A percentile compares a stretch with the other conserved stretches of the same genome.
Evolutionary conservation across 805 yeast species (phyloP).

Genomic region (Brettanomyces sp.): DNA sequence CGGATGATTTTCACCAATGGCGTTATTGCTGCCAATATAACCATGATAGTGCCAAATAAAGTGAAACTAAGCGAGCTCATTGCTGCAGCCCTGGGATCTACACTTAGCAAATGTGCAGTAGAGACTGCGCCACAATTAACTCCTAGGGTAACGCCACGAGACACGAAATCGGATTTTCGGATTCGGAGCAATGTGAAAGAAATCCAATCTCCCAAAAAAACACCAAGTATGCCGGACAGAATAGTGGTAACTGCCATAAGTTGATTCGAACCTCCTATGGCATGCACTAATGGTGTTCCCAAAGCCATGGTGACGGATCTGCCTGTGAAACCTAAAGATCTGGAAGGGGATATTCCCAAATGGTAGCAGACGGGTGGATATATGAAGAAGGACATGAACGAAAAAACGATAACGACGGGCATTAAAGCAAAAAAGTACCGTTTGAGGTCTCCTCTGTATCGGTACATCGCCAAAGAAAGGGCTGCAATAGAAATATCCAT

Average conservation of each 20-base stretch:
- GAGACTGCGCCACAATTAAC: conserved; percentile 78
- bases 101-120: conserved; percentile 60
- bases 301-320: conserved; percentile 72
- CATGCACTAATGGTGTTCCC: conserved; percentile 64
- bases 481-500: conserved; percentile 76
- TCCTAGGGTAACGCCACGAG: conserved; percentile 70
- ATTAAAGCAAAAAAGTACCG: conserved; percentile 49
- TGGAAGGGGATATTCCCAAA: conserved; percentile 49
- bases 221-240: conserved; percentile 69
- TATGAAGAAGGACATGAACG: conserved; percentile 50
- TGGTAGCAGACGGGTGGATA: conserved; percentile 64
- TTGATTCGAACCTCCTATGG: conserved; percentile 59
- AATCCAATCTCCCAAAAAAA: conserved; percentile 51
- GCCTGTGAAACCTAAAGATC: conserved; percentile 70
- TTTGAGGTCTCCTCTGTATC: conserved; percentile 55
- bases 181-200: conserved; percentile 36
- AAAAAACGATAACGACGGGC: conserved; percentile 49
- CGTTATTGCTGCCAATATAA: conserved; percentile 53
- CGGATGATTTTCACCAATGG: conserved; percentile 42
- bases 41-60: conserved; percentile 65
- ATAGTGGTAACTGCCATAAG: conserved; percentile 75
- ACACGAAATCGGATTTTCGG: conserved; percentile 55
- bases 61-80: conserved; percentile 66
- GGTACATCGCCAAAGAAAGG: conserved; percentile 67
- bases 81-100: conserved; percentile 75